Evolutionary conservation across 192 early-diverging fungal genomes (phyloP).

Genomic region (Bifiguratus adelaidae): DNA sequence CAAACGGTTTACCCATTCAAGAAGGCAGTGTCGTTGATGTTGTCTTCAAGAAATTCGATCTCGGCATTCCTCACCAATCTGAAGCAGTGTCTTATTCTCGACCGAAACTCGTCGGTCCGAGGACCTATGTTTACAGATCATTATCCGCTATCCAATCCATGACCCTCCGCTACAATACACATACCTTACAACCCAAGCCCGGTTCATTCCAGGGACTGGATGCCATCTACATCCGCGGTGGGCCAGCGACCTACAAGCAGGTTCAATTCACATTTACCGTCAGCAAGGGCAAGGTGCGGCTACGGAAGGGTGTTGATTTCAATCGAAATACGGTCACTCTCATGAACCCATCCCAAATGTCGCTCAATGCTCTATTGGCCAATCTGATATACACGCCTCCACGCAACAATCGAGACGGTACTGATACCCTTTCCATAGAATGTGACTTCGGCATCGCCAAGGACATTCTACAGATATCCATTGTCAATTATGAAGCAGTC

Average conservation of each 20-base stretch:
- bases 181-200: conserved; percentile 11
- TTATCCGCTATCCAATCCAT: background rate
- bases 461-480: no score
- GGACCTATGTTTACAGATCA: conserved; percentile 10
- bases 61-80: conserved; percentile 26
- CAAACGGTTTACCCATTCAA: conserved; percentile 31
- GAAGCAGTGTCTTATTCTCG: background rate
- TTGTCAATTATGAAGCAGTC: no score
- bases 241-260: conserved; percentile 5
- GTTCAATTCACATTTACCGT: conserved; percentile 7
- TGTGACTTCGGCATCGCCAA: no score
- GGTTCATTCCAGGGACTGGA: conserved; percentile 37
- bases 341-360: conserved; percentile 6
- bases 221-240: conserved; percentile 34
- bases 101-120: conserved; percentile 12
- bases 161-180: background rate
- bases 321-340: conserved; percentile 8
- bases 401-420: no score
- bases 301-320: conserved; percentile 9
- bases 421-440: no score
- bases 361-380: conserved; percentile 17
- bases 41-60: conserved; percentile 30
- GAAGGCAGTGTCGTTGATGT: conserved; percentile 32
- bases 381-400: conserved; percentile 13
- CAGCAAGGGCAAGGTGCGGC: conserved; percentile 7